phyloP scores from a whole-genome alignment of 768 basidiomycete species.

The Pilatotrama ljubarskyi region DNA sequence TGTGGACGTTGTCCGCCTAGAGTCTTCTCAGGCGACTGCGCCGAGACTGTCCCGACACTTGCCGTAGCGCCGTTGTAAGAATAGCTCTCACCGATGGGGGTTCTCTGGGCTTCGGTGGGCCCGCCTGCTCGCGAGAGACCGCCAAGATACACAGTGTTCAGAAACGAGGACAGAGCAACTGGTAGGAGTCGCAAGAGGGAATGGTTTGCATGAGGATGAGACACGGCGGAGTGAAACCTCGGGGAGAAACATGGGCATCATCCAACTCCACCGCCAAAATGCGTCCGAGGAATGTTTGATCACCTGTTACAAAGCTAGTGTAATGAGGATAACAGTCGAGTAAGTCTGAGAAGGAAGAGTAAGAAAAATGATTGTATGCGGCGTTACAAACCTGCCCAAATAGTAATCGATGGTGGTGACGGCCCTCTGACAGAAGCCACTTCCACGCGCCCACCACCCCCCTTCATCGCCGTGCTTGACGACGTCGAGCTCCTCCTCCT shows the following conservation, averaged over 20 bases:
- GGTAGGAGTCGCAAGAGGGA: no score
- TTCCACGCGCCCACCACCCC: constrained; percentile 15
- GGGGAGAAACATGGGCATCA: no score
- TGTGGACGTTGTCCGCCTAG: neutral
- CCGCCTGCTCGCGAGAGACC: no score
- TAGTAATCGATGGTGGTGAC: constrained; percentile 5
- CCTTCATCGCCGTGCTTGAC: constrained; percentile 18
- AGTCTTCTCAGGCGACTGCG: neutral
- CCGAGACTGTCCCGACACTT: neutral
- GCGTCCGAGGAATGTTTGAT: no score
- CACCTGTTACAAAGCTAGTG: no score
- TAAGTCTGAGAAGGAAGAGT: neutral
- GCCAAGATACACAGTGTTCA: no score
- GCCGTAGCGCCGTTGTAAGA: neutral
- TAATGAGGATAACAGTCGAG: no score
- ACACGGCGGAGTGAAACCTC: no score
- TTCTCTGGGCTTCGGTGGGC: neutral
- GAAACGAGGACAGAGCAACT: no score
- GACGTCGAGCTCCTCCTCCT: constrained; percentile 18
- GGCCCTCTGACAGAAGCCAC: constrained; percentile 10
- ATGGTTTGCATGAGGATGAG: no score
- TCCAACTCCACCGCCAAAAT: no score
- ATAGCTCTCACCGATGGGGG: neutral
- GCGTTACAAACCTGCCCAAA: constrained; percentile 5
- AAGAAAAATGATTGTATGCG: constrained; percentile 2